Conservation (phyloP, 2,329 filamentous ascomycete species). For the Neospermospora avenae region DNA sequence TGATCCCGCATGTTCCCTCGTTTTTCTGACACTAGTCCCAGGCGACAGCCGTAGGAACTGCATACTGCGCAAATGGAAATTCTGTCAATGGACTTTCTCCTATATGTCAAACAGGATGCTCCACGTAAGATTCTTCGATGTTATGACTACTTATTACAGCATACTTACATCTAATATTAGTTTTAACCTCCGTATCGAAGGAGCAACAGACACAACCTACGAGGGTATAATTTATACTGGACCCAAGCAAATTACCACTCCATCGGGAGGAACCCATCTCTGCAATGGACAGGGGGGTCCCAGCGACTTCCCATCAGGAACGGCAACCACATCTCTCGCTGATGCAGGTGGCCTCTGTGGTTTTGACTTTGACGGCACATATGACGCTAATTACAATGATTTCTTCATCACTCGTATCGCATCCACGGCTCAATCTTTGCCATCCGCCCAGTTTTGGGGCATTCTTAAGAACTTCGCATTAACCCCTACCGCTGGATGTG, state of each 20-base stretch:
- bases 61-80: neutral
- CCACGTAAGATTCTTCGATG: neutral
- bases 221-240: neutral
- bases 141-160: neutral
- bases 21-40: neutral
- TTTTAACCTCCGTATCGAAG: neutral
- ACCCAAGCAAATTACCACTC: neutral
- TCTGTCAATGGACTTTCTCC: neutral
- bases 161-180: neutral
- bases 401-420: neutral
- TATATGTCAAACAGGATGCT: neutral
- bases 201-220: neutral
- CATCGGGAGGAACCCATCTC: neutral
- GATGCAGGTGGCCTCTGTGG: neutral
- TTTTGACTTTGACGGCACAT: neutral
- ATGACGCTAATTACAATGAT: neutral
- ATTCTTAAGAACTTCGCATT: neutral
- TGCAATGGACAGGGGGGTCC: neutral
- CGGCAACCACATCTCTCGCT: neutral
- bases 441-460: neutral
- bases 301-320: neutral
- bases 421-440: neutral
- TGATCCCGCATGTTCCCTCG: neutral
- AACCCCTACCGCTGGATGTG: neutral
- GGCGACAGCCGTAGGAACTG: neutral